Percentiles rank a stretch among this genome's conserved stretches.
Conservation (phyloP, 2,329 filamentous ascomycete genomes). For the Coccinonectria pachysandricola region DNA sequence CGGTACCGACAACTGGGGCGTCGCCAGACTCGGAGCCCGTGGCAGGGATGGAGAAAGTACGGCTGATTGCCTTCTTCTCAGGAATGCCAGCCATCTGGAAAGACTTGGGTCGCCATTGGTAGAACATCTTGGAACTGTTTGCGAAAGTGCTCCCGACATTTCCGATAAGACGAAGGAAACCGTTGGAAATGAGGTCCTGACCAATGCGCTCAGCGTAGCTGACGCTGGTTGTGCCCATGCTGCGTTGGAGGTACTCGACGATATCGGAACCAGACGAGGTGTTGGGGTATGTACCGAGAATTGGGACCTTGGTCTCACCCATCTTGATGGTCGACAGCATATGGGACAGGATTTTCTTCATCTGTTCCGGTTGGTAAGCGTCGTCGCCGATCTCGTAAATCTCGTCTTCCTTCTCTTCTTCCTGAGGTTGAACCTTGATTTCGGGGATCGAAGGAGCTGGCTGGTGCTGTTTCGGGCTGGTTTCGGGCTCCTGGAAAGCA, state of each 20-base stretch:
- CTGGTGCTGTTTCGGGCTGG: constrained; percentile 50
- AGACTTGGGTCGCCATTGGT: constrained; percentile 90
- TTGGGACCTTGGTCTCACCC: constrained; percentile 87
- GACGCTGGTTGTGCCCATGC: constrained; percentile 74
- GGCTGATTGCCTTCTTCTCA: constrained; percentile 70
- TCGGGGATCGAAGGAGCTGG: constrained; percentile 49
- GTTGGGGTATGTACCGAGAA: constrained; percentile 89
- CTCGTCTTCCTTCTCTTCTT: constrained; percentile 66
- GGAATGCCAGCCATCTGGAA: constrained; percentile 82
- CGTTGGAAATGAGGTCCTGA: constrained; percentile 78
- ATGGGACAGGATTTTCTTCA: constrained; percentile 82
- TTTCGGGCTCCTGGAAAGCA: constrained; percentile 80
- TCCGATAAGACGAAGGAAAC: constrained; percentile 81
- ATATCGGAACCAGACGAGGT: constrained; percentile 87
- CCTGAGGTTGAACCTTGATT: constrained; percentile 73
- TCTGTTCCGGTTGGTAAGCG: constrained; percentile 70
- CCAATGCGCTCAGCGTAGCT: constrained; percentile 91
- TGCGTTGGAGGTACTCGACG: constrained; percentile 85
- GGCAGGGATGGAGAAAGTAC: constrained; percentile 63
- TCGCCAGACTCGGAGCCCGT: constrained; percentile 48
- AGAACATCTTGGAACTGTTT: constrained; percentile 94
- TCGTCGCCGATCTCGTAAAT: constrained; percentile 86
- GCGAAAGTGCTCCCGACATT: constrained; percentile 93
- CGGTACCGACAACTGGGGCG: constrained; percentile 69
- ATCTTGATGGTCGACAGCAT: constrained; percentile 81